Conservation (phyloP, 805 yeast species). For the Zygotorulaspora danielsina region DNA sequence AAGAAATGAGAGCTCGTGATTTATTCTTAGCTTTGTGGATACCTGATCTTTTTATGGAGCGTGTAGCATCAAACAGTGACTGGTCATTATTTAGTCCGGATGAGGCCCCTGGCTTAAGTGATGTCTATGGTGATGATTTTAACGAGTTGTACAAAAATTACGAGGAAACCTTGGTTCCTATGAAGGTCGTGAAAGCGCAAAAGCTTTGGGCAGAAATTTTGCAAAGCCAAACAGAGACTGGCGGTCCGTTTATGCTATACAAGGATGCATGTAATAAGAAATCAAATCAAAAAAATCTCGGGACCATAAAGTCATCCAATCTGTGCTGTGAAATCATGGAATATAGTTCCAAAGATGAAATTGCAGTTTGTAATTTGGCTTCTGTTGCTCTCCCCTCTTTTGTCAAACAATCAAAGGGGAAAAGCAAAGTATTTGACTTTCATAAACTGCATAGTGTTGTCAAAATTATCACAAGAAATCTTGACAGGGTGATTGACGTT, state of each 20-base stretch:
- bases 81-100: conserved; percentile 91
- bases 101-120: conserved; percentile 78
- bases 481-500: conserved; percentile 77
- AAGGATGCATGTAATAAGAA: conserved; percentile 85
- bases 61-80: conserved; percentile 70
- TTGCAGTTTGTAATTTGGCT: conserved; percentile 91
- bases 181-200: conserved; percentile 72
- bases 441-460: conserved; percentile 65
- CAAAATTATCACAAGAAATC: conserved; percentile 70
- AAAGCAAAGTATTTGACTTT: conserved; percentile 58
- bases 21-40: conserved; percentile 89
- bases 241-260: conserved; percentile 88
- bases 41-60: conserved; percentile 87
- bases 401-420: conserved; percentile 44
- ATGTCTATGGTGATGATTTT: conserved; percentile 79
- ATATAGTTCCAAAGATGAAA: conserved; percentile 81
- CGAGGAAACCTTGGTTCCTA: conserved; percentile 60
- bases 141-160: conserved; percentile 62
- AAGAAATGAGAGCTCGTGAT: conserved; percentile 88
- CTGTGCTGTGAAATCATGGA: conserved; percentile 91
- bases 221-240: conserved; percentile 92
- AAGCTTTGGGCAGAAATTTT: conserved; percentile 82
- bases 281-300: conserved; percentile 86
- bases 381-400: conserved; percentile 83
- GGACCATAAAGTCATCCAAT: conserved; percentile 86